Base-by-base conservation (phyloP, 495 filamentous ascomycete species). In the Penicillium diatomitis region DNA sequence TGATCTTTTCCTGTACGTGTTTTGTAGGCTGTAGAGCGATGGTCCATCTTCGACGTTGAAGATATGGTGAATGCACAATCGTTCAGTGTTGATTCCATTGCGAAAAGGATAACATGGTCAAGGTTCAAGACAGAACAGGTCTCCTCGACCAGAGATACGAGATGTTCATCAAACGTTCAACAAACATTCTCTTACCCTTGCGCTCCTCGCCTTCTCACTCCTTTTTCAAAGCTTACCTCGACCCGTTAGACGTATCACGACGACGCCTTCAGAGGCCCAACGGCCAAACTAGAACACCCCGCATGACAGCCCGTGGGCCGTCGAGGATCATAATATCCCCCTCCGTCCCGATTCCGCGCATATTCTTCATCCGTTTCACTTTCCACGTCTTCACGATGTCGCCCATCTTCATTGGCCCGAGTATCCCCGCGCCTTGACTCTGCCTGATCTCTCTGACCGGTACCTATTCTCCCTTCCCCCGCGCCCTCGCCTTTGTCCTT, bases 321-420 rank as follows among this genome's bases (percentile, higher is more conserved):
- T 11, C 63, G 62, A 10, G 78, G 78, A 62, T 80, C 64, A 62
- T 81, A 81, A 47, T 72, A 72, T 5, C 62, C 71, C 10, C 61
- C 69, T 5, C 58, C 65, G 5, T 63, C 55, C 31, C 57, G 61
- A 57, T 62, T 58, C 47, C 67, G 60, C 32, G 56, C 55, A 57
- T 74, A 69, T 33, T 73, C 69, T n/a, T 71, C 71, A 46, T 74
- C 71, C 3, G 65, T 71, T 42, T 73, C 70, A 47, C 69, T 71
- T 38, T 70, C 73, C 8, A 43, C 61, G 37, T 67, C 60, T 4
- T 58, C 58, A 12, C 50, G 43, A 27, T 34, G 33, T 7, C 55
- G 8, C 46, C 40, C 5, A 50, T 12, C 29, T 9, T 11, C 44
- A 3, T 12, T n/a, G 3, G n/a, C 41, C 5, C 3, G 10, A 32